Conservation (phyloP, 441 rosid species). For the Bocquillonia castaneifolia region DNA sequence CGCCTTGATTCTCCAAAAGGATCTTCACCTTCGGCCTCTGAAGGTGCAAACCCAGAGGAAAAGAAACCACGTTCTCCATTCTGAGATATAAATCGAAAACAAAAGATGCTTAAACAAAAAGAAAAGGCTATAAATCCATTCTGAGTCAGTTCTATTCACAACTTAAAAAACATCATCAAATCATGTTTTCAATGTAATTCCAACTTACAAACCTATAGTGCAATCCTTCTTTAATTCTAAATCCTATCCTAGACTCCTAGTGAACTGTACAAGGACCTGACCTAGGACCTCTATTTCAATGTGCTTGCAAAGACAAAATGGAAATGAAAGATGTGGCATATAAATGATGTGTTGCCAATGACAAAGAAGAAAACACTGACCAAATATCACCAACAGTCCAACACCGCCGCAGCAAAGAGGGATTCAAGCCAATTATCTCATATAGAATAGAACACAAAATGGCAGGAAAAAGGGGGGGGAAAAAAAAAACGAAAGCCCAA, state of each 20-base stretch:
- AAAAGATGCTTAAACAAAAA: constrained; percentile 25
- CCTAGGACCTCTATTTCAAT: background rate
- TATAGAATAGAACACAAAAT: constrained; percentile 3
- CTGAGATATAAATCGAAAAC: constrained; percentile 33
- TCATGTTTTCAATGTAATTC: background rate
- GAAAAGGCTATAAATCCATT: background rate
- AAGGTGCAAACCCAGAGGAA: constrained; percentile 52
- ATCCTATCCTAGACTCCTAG: background rate
- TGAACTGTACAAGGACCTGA: background rate
- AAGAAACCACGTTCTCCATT: constrained; percentile 56
- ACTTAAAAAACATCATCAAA: background rate
- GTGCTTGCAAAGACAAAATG: background rate
- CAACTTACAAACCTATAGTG: background rate
- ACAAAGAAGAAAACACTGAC: too few species aligned
- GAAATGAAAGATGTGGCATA: background rate
- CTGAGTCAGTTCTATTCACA: background rate
- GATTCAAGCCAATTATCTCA: constrained; percentile 11
- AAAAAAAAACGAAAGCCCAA: constrained; percentile 20
- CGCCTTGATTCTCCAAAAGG: constrained; percentile 67
- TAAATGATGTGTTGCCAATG: background rate
- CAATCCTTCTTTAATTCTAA: background rate
- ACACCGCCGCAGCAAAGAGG: too few species aligned
- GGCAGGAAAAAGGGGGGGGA: background rate
- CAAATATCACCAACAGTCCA: background rate
- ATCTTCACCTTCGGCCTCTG: constrained; percentile 61